phyloP scores from a whole-genome alignment of 192 early-diverging fungal genomes.

The Chytriomyces hyalinus region DNA sequence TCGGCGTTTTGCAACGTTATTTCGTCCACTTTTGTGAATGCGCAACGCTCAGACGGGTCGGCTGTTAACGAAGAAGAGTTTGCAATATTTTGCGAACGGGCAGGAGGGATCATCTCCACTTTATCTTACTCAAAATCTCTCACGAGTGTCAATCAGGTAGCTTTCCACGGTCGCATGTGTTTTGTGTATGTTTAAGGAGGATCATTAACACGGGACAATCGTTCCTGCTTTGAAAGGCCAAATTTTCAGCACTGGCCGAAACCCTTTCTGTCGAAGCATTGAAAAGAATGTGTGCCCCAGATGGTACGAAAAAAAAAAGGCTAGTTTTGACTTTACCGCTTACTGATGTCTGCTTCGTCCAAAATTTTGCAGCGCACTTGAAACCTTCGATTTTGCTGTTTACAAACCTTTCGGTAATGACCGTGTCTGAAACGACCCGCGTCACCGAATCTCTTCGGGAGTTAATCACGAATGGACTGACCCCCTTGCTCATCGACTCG shows the following conservation, averaged over 20 bases:
- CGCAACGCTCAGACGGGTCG: neutral
- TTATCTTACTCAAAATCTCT: neutral
- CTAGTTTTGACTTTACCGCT: too few species aligned
- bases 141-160: neutral
- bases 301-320: neutral
- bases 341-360: neutral
- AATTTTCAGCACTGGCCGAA: neutral
- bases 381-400: neutral
- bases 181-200: too few species aligned
- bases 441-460: too few species aligned
- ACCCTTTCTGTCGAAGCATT: neutral
- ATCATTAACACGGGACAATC: too few species aligned
- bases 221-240: neutral
- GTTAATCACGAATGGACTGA: too few species aligned
- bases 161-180: neutral
- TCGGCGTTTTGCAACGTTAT: constrained; percentile 13
- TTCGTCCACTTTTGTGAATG: neutral
- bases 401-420: neutral
- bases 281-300: neutral
- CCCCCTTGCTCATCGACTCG: too few species aligned
- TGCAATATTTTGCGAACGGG: constrained; percentile 6
- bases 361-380: neutral
- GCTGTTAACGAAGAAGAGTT: neutral
- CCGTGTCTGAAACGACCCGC: too few species aligned
- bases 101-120: neutral